Conservation (phyloP, 73 alveolate species). For the Paramecium tetraurelia region DNA sequence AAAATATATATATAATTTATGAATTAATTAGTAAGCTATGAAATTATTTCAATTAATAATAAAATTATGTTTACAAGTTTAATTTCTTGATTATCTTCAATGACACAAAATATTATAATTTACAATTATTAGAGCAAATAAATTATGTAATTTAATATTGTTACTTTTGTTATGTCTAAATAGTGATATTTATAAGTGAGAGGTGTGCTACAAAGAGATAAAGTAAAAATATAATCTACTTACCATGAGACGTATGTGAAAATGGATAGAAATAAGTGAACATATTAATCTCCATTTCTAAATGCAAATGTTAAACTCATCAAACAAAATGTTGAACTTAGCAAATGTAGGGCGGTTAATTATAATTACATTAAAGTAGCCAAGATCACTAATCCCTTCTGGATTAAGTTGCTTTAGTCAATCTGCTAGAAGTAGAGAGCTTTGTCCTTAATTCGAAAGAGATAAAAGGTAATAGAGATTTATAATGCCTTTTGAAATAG, state of each 20-base stretch:
- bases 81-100: not conserved
- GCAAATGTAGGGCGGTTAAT: not conserved
- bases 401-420: not conserved
- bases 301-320: not conserved
- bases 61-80: not conserved
- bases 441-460: not conserved
- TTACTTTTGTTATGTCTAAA: not conserved
- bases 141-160: not conserved
- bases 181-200: not conserved
- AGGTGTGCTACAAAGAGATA: not conserved
- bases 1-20: not conserved
- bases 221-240: not conserved
- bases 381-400: not conserved
- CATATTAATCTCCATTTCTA: not conserved
- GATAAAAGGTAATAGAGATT: not conserved
- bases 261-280: not conserved
- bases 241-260: not conserved
- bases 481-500: not conserved
- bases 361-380: not conserved
- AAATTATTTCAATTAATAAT: not conserved
- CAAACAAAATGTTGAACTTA: not conserved
- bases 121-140: not conserved
- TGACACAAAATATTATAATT: not conserved
- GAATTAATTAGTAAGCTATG: not conserved
- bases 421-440: not conserved